These are phyloP conservation scores for Nitzschia inconspicua DNA, from an alignment of 108 stramenopile genomes.

Conservation along the genomic window DNA sequence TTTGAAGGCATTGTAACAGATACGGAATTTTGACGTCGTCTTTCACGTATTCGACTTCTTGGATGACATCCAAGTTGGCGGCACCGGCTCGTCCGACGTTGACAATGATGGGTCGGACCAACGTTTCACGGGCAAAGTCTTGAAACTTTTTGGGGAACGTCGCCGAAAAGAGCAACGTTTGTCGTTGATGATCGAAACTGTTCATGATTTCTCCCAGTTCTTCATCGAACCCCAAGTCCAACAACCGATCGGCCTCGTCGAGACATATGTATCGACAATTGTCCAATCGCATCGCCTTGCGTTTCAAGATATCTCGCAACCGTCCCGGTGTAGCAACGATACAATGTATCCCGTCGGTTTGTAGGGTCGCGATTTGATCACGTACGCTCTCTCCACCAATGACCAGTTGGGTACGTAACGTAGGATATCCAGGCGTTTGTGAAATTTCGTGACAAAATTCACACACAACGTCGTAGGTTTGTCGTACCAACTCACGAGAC, in stretches of 20 bases:
- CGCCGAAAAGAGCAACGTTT: conserved; percentile 96
- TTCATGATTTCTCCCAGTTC: conserved; percentile 97
- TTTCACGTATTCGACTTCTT: conserved; percentile 99
- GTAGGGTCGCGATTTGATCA: conserved; percentile 76
- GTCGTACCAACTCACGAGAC: conserved; percentile 94
- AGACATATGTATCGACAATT: conserved; percentile 93
- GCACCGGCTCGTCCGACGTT: conserved; percentile 98
- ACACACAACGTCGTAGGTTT: conserved; percentile 93
- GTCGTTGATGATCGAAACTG: conserved; percentile 94
- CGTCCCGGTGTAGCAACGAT: conserved; percentile 97
- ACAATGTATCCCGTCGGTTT: conserved; percentile 82
- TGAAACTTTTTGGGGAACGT: conserved; percentile 99
- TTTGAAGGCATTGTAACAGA: conserved; percentile 94
- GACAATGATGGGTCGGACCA: conserved; percentile 93
- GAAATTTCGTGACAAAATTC: conserved; percentile 52
- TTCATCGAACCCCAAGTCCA: conserved; percentile 97
- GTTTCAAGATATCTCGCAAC: conserved; percentile 90
- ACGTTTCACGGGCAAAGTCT: conserved; percentile 95
- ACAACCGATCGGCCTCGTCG: conserved; percentile 99
- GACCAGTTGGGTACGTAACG: conserved; percentile 78
- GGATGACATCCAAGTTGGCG: conserved; percentile 98
- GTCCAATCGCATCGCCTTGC: conserved; percentile 77
- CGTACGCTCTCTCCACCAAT: conserved; percentile 95
- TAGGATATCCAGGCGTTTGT: conserved; percentile 56
- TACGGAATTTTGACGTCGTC: conserved; percentile 97